Evolutionary conservation across 768 basidiomycete species (phyloP).

Genomic region (Suillus discolor): DNA sequence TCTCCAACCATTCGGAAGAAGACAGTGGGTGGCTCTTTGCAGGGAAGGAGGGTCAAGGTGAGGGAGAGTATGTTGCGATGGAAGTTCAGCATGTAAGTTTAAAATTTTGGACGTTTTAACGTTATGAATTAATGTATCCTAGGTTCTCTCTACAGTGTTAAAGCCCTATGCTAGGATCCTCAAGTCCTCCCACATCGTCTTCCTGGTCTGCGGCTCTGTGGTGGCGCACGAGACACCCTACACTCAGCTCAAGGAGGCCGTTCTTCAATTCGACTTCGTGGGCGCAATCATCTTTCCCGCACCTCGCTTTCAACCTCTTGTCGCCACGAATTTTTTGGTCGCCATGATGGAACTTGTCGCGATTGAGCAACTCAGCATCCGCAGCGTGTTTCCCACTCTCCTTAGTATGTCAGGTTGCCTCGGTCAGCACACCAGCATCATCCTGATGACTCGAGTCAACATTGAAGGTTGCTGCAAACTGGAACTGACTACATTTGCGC

Average conservation of each 20-base stretch:
- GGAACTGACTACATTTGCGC: not conserved
- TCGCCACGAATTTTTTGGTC: not conserved
- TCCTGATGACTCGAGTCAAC: not conserved
- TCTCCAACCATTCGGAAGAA: not conserved
- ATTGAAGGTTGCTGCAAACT: not conserved
- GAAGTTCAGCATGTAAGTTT: not conserved
- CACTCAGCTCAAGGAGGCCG: not conserved
- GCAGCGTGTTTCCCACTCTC: not conserved
- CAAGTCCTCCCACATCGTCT: too few relatives aligned
- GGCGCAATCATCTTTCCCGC: not conserved
- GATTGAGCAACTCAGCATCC: not conserved
- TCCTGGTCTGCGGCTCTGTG: too few relatives aligned
- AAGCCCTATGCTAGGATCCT: not conserved
- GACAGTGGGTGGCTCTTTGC: not conserved
- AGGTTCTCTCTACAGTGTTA: not conserved
- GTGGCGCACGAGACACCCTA: not conserved
- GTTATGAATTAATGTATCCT: not conserved
- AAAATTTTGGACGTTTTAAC: not conserved
- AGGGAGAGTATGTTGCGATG: not conserved
- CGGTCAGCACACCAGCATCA: not conserved
- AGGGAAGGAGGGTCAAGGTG: not conserved
- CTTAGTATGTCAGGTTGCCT: not conserved
- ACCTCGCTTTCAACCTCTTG: not conserved
- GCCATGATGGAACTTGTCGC: not conserved
- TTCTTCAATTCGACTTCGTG: not conserved